Evolutionary conservation across 2,329 filamentous ascomycete genomes (phyloP).

Genomic region (Capronia coronata): DNA sequence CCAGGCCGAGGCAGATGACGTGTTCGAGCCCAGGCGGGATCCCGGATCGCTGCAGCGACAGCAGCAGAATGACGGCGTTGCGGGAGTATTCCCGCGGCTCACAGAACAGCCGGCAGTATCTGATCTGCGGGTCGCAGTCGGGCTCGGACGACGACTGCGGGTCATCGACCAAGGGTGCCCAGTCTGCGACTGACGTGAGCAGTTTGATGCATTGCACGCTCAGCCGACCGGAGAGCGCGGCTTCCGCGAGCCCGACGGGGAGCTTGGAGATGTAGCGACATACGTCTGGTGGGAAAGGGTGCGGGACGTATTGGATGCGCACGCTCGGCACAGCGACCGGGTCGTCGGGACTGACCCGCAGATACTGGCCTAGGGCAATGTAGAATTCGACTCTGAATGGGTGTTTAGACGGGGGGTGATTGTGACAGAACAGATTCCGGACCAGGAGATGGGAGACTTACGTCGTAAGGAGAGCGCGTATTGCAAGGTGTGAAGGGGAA

Average conservation of each 20-base stretch:
- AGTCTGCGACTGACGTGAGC: constrained; percentile 11
- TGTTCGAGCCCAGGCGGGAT: constrained; percentile 13
- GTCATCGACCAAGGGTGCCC: constrained; percentile 9
- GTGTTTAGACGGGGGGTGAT: constrained; percentile 1
- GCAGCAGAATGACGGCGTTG: constrained; percentile 11
- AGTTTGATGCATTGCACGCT: constrained; percentile 21
- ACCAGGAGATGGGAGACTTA: too few species aligned
- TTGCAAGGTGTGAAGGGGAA: constrained; percentile 12
- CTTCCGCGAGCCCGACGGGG: constrained; percentile 17
- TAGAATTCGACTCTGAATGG: constrained; percentile 17
- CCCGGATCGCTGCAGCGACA: constrained; percentile 13
- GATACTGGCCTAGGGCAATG: constrained; percentile 18
- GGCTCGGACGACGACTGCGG: background rate
- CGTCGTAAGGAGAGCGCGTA: constrained; percentile 16
- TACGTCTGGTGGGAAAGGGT: constrained; percentile 18
- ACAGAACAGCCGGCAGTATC: constrained; percentile 17
- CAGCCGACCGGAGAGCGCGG: constrained; percentile 15
- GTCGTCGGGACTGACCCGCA: constrained; percentile 13
- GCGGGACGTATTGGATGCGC: constrained; percentile 12
- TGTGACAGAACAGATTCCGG: too few species aligned
- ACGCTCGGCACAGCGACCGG: constrained; percentile 7
- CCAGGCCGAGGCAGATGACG: constrained; percentile 15
- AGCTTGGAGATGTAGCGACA: constrained; percentile 13
- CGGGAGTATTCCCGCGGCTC: constrained; percentile 18
- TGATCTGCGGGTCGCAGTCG: background rate